Percentiles rank a stretch among this genome's conserved stretches.
Conservation (phyloP, 805 yeast species). For the Ogataea naganishii region DNA sequence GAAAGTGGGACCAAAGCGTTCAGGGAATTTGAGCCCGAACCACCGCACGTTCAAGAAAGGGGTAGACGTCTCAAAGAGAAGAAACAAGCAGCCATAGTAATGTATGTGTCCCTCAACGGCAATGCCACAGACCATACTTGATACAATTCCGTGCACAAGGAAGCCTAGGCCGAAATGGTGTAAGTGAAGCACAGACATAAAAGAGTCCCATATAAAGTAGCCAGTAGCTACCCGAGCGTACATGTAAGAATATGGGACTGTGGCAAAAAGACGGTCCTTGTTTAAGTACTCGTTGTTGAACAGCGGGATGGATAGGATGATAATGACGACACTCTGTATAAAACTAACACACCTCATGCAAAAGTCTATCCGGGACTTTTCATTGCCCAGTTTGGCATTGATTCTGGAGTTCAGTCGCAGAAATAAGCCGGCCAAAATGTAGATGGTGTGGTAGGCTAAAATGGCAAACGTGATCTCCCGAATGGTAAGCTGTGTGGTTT, state of each 20-base stretch:
- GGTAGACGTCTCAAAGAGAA: constrained; percentile 27
- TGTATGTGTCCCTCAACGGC: constrained; percentile 19
- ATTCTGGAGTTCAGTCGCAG: constrained; percentile 14
- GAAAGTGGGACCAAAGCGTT: constrained; percentile 16
- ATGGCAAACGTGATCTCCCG: constrained; percentile 21
- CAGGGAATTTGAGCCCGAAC: constrained; percentile 25
- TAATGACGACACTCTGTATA: constrained; percentile 23
- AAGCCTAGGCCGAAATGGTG: constrained; percentile 25
- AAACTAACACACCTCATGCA: constrained; percentile 25
- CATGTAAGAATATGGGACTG: constrained; percentile 24
- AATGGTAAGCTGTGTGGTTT: no score
- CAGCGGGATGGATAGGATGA: constrained; percentile 20
- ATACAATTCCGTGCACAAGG: constrained; percentile 26
- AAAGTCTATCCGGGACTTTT: constrained; percentile 18
- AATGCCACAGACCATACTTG: constrained; percentile 21
- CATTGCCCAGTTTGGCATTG: constrained; percentile 9
- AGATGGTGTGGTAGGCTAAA: constrained; percentile 21
- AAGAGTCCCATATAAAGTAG: constrained; percentile 28
- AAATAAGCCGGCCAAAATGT: constrained; percentile 10
- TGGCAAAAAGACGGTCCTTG: constrained; percentile 22
- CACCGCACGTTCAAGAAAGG: constrained; percentile 29
- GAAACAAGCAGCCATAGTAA: constrained; percentile 25
- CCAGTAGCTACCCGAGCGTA: constrained; percentile 22
- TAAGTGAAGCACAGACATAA: constrained; percentile 19
- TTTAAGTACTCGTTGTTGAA: constrained; percentile 18